A percentile compares a stretch with the other conserved stretches of the same genome.
Conservation (phyloP, 2,329 filamentous ascomycete species). For the Neofusicoccum sp. region DNA sequence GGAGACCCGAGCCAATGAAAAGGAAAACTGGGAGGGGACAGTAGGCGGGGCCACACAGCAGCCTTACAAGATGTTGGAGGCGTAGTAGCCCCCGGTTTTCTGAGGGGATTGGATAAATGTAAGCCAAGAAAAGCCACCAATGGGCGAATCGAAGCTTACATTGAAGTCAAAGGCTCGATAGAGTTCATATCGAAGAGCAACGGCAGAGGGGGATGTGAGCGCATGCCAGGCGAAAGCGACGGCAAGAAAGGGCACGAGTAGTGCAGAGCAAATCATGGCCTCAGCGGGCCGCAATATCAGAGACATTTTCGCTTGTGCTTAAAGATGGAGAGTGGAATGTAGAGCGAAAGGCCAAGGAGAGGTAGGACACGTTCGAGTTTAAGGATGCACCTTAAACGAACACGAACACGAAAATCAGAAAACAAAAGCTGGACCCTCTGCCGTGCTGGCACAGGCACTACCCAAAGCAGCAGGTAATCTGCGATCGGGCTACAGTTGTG, state of each 20-base stretch:
- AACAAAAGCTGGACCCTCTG: background rate
- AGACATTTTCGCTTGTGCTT: background rate
- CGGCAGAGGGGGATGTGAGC: slow-evolving; percentile 37
- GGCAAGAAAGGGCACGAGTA: background rate
- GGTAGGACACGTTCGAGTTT: background rate
- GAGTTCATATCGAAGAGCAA: slow-evolving; percentile 56
- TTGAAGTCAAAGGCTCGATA: slow-evolving; percentile 50
- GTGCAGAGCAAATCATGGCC: background rate
- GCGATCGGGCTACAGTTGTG: too few relatives aligned
- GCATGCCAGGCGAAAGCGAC: background rate
- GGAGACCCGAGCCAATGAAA: too few relatives aligned
- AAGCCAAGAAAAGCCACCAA: too few relatives aligned
- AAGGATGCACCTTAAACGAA: background rate
- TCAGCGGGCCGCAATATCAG: background rate
- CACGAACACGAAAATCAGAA: background rate
- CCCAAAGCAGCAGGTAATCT: background rate
- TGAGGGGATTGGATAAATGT: too few relatives aligned
- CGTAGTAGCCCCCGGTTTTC: too few relatives aligned
- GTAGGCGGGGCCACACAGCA: too few relatives aligned
- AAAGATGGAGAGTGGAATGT: background rate
- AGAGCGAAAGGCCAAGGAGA: background rate
- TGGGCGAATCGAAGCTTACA: slow-evolving; percentile 26
- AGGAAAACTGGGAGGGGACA: too few relatives aligned
- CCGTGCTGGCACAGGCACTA: too few relatives aligned
- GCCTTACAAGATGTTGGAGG: too few relatives aligned